A percentile compares a stretch with the other conserved stretches of the same genome.
Evolutionary conservation across 1,139 yeast species (phyloP).

Genomic region (Wickerhamomyces sp.): DNA sequence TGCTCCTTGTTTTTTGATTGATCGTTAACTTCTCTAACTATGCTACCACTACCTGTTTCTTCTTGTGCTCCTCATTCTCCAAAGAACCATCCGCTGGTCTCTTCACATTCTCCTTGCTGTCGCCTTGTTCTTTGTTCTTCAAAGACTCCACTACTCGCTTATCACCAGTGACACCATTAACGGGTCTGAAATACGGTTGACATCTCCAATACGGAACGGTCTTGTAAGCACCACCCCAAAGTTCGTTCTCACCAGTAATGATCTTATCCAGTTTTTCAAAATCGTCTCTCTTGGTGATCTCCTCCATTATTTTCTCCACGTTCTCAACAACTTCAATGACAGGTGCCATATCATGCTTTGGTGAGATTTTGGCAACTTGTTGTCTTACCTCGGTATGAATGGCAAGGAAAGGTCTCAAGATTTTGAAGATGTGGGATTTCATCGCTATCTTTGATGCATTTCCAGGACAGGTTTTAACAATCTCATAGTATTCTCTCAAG

Average conservation of each 20-base stretch:
- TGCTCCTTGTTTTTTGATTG: too few relatives aligned
- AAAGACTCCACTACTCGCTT: slow-evolving; percentile 33
- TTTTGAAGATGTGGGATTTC: slow-evolving; percentile 90
- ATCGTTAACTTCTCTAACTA: too few relatives aligned
- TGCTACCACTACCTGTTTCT: too few relatives aligned
- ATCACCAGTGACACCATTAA: slow-evolving; percentile 59
- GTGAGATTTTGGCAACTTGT: slow-evolving; percentile 53
- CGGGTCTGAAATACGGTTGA: slow-evolving; percentile 90
- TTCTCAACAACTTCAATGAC: slow-evolving; percentile 67
- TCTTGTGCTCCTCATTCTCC: slow-evolving; percentile 7
- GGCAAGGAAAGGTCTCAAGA: slow-evolving; percentile 72
- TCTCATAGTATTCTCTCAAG: slow-evolving; percentile 82
- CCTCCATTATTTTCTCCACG: slow-evolving; percentile 61
- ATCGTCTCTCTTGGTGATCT: slow-evolving; percentile 44
- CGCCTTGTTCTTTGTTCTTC: slow-evolving; percentile 11
- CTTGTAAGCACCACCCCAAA: slow-evolving; percentile 80
- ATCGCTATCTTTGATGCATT: slow-evolving; percentile 76
- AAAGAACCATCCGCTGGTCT: slow-evolving; percentile 5
- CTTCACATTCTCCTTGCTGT: slow-evolving; percentile 8
- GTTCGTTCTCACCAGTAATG: slow-evolving; percentile 46
- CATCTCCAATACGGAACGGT: slow-evolving; percentile 95
- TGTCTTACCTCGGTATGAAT: slow-evolving; percentile 75
- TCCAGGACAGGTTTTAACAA: slow-evolving; percentile 62
- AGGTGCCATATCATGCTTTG: slow-evolving; percentile 39
- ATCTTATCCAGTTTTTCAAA: slow-evolving; percentile 46